Evolutionary conservation across 2,329 filamentous ascomycete species (phyloP).

Genomic region (Penicillium sp.): DNA sequence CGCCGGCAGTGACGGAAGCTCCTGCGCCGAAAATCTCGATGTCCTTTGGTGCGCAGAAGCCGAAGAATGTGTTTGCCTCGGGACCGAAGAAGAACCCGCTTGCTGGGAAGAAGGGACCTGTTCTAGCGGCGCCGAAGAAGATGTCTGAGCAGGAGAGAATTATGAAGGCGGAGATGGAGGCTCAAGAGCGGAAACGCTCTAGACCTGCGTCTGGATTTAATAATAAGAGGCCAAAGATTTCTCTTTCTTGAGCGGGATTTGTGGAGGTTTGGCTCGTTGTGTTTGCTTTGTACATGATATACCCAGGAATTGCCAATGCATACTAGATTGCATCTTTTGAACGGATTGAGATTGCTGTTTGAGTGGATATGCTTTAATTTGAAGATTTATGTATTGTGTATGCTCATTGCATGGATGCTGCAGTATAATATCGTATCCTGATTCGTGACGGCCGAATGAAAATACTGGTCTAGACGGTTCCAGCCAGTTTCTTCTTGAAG

Average conservation of each 20-base stretch:
- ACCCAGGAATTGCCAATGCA: neutral
- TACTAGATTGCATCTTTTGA: too few relatives aligned
- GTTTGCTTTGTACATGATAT: neutral
- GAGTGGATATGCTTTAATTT: too few relatives aligned
- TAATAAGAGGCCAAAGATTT: conserved; percentile 41
- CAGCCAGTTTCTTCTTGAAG: too few relatives aligned
- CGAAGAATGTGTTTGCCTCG: conserved; percentile 70
- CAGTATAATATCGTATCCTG: too few relatives aligned
- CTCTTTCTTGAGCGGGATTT: conserved; percentile 27
- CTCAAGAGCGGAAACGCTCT: conserved; percentile 69
- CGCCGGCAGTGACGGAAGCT: conserved; percentile 9
- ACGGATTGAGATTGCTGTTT: too few relatives aligned
- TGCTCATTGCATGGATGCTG: too few relatives aligned
- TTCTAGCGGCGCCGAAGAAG: conserved; percentile 69
- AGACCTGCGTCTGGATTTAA: conserved; percentile 34
- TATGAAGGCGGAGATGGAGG: conserved; percentile 74
- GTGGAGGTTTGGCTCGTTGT: neutral
- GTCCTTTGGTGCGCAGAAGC: conserved; percentile 60
- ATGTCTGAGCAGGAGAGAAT: conserved; percentile 88
- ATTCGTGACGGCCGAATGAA: too few relatives aligned
- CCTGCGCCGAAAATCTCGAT: conserved; percentile 58
- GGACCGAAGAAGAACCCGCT: conserved; percentile 71
- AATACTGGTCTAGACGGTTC: too few relatives aligned
- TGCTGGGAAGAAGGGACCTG: conserved; percentile 66
- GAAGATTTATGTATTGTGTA: too few relatives aligned